Conservation (phyloP, 345 rosid genomes). For the Pugionium dolabratum region DNA sequence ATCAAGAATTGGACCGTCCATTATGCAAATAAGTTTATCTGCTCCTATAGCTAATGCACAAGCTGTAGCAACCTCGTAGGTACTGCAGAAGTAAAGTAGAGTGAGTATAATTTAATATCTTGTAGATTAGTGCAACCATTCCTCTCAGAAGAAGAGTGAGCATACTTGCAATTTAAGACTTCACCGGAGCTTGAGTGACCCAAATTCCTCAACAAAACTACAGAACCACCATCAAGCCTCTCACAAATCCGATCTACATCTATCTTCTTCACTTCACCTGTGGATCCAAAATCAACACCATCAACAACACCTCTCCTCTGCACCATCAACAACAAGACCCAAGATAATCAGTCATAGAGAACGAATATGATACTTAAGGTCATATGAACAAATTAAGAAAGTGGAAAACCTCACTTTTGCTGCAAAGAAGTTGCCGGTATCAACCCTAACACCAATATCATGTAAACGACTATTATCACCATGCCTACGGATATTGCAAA, state of each 20-base stretch:
- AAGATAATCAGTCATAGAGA: constrained; percentile 7
- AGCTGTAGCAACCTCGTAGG: not conserved
- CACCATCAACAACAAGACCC: constrained; percentile 28
- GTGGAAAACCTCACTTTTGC: constrained; percentile 62
- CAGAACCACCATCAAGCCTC: constrained; percentile 90
- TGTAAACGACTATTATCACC: constrained; percentile 89
- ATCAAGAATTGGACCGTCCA: no score
- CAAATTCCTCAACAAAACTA: constrained; percentile 80
- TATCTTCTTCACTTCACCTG: constrained; percentile 93
- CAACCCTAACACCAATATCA: constrained; percentile 95
- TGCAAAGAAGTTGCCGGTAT: constrained; percentile 95
- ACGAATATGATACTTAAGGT: not conserved
- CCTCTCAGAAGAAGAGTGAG: not conserved
- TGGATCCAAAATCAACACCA: constrained; percentile 94
- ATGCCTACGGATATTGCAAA: constrained; percentile 81
- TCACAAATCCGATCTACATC: constrained; percentile 77
- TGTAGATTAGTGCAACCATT: not conserved
- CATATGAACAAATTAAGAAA: constrained; percentile 16
- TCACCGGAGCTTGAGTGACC: constrained; percentile 98
- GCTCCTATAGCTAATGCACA: no score
- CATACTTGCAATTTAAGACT: constrained; percentile 98
- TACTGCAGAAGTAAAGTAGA: not conserved
- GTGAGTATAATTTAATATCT: not conserved
- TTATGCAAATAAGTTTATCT: no score
- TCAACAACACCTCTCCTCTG: constrained; percentile 91